Evolutionary conservation across 306 rosid species (phyloP).

Genomic region (Arachis hypogaea): DNA sequence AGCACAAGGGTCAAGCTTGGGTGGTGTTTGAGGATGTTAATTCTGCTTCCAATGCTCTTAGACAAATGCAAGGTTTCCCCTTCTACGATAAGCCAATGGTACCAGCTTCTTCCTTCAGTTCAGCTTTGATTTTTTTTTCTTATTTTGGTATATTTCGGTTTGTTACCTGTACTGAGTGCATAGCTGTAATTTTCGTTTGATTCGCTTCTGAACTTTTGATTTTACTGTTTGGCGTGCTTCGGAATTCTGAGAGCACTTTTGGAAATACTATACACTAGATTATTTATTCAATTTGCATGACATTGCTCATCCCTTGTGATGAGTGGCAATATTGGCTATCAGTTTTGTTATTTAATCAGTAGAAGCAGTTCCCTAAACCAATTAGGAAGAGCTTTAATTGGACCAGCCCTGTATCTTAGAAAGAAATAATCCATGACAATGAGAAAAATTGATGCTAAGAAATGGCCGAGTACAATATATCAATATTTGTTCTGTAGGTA

Average conservation of each 20-base stretch:
- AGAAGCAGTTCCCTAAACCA: neutral
- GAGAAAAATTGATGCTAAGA: slow-evolving; percentile 23
- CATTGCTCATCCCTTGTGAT: slow-evolving; percentile 11
- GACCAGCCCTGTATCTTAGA: slow-evolving; percentile 8
- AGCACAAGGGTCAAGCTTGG: slow-evolving; percentile 99
- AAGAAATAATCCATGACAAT: slow-evolving; percentile 1
- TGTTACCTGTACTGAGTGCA: neutral
- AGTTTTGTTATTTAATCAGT: slow-evolving; percentile 7
- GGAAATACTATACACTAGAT: too few relatives aligned
- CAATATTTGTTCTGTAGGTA: slow-evolving; percentile 1
- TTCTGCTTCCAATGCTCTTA: slow-evolving; percentile 89
- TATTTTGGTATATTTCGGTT: too few relatives aligned
- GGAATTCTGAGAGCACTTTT: neutral
- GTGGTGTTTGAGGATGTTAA: slow-evolving; percentile 85
- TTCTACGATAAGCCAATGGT: slow-evolving; percentile 98
- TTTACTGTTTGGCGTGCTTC: slow-evolving; percentile 4
- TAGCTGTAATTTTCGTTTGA: neutral
- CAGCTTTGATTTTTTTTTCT: neutral
- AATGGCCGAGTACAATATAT: neutral
- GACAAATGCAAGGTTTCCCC: slow-evolving; percentile 99
- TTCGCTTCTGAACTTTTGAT: neutral
- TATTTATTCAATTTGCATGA: neutral
- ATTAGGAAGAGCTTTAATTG: slow-evolving; percentile 5
- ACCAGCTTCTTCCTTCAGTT: slow-evolving; percentile 7
- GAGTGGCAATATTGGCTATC: neutral